Percentiles rank a stretch among this genome's conserved stretches.
These are phyloP conservation scores for Arthrobotrys entomopaga DNA, from an alignment of 2,329 filamentous ascomycete genomes.

Conservation along the genomic window DNA sequence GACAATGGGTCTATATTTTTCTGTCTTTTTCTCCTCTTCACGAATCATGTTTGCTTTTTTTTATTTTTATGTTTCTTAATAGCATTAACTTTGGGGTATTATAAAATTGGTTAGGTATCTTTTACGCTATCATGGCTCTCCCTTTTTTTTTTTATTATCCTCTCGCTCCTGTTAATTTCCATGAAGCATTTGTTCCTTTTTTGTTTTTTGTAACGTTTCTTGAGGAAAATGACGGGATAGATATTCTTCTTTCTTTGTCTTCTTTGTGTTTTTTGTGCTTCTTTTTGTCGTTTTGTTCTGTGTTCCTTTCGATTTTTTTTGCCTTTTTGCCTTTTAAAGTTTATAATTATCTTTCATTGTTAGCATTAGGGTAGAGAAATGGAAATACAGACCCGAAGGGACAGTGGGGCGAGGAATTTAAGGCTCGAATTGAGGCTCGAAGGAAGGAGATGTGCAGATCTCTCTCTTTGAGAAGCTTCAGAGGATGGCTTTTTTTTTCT, in stretches of 20 bases:
- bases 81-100: conserved; percentile 55
- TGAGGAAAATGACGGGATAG: conserved; percentile 40
- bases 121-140: conserved; percentile 4
- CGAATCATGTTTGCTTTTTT: conserved; percentile 14
- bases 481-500: not conserved
- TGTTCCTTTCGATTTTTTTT: too few relatives aligned
- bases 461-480: conserved; percentile 43
- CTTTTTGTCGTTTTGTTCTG: conserved; percentile 2
- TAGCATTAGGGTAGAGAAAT: conserved; percentile 52
- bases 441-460: conserved; percentile 62
- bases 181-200: conserved; percentile 19
- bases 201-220: conserved; percentile 58
- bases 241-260: conserved; percentile 35
- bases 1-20: not conserved
- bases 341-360: conserved; percentile 1
- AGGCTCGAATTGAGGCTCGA: conserved; percentile 16
- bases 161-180: conserved; percentile 30
- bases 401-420: not conserved
- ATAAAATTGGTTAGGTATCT: conserved; percentile 49
- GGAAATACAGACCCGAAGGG: conserved; percentile 1
- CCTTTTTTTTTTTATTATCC: conserved; percentile 12
- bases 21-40: conserved; percentile 5
- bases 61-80: conserved; percentile 11
- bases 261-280: conserved; percentile 21
- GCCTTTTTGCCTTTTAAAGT: conserved; percentile 8